A percentile compares a stretch with the other conserved stretches of the same genome.
These are phyloP conservation scores for Ganoderma meredithae DNA, from an alignment of 1,284 basidiomycete species.

Conservation along the genomic window DNA sequence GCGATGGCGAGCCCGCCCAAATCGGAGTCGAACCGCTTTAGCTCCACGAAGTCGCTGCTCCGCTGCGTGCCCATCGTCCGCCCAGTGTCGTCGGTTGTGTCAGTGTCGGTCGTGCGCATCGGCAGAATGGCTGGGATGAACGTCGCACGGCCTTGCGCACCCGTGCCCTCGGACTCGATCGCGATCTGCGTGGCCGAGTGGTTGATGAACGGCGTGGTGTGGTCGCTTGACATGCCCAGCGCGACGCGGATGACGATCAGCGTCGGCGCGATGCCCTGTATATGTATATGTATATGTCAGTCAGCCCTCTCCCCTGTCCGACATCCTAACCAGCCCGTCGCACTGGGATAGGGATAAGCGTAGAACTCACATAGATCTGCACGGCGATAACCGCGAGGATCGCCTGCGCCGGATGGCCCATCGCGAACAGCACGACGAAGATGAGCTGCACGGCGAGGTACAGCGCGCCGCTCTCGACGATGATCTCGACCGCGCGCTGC, in stretches of 20 bases:
- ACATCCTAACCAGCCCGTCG: no score
- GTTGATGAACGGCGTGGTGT: slow-evolving; percentile 2
- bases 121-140: slow-evolving; percentile 14
- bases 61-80: slow-evolving; percentile 6
- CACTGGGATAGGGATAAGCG: no score
- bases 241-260: slow-evolving; percentile 32
- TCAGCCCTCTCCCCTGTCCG: no score
- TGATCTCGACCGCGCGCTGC: slow-evolving; percentile 40
- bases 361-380: slow-evolving; percentile 46
- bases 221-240: slow-evolving; percentile 24
- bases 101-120: slow-evolving; percentile 5
- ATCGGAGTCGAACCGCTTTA: slow-evolving; percentile 15
- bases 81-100: slow-evolving; percentile 11
- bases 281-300: no score
- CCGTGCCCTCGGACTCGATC: not conserved
- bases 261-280: slow-evolving; percentile 26
- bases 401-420: slow-evolving; percentile 42
- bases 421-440: slow-evolving; percentile 48
- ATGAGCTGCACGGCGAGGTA: slow-evolving; percentile 43
- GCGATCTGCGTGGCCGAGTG: not conserved
- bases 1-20: slow-evolving; percentile 14
- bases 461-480: slow-evolving; percentile 48
- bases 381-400: slow-evolving; percentile 46
- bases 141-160: not conserved
- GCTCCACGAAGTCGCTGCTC: slow-evolving; percentile 11